Evolutionary conservation across 768 basidiomycete genomes (phyloP).

Genomic region (Hebeloma cylindrosporum): DNA sequence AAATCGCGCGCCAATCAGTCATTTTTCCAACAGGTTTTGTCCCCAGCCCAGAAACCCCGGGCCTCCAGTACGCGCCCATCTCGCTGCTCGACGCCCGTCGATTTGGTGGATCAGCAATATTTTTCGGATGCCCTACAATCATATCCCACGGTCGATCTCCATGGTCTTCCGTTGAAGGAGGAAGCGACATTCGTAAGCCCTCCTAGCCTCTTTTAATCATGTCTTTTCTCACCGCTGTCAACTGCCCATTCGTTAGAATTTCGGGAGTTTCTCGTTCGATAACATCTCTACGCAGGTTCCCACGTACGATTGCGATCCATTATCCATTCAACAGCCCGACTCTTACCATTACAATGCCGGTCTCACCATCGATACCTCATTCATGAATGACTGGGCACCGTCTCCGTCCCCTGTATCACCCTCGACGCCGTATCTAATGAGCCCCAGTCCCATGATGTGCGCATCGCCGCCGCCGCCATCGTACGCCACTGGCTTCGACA

Average conservation of each 20-base stretch:
- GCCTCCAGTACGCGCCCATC: constrained; percentile 42
- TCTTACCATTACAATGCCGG: constrained; percentile 14
- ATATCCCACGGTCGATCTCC: constrained; percentile 25
- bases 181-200: constrained; percentile 52
- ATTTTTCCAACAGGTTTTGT: constrained; percentile 29
- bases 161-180: constrained; percentile 34
- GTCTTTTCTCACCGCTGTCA: not conserved
- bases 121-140: constrained; percentile 19
- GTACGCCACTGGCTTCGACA: constrained; percentile 28
- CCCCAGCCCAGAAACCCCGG: constrained; percentile 28
- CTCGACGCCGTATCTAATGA: constrained; percentile 37
- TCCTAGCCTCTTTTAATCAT: not conserved
- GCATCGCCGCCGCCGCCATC: constrained; percentile 27
- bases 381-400: constrained; percentile 43
- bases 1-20: constrained; percentile 30
- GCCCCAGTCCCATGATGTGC: constrained; percentile 35
- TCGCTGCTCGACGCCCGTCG: constrained; percentile 24
- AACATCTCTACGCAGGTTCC: constrained; percentile 32
- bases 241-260: constrained; percentile 33
- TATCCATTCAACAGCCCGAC: constrained; percentile 23
- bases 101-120: constrained; percentile 10
- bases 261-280: constrained; percentile 47
- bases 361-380: constrained; percentile 43
- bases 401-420: constrained; percentile 47
- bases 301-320: constrained; percentile 30